Evolutionary conservation across 2,329 filamentous ascomycete genomes (phyloP), one percentile per base, ranked within the genome.

Genomic region (Plenodomus lindquistii): DNA sequence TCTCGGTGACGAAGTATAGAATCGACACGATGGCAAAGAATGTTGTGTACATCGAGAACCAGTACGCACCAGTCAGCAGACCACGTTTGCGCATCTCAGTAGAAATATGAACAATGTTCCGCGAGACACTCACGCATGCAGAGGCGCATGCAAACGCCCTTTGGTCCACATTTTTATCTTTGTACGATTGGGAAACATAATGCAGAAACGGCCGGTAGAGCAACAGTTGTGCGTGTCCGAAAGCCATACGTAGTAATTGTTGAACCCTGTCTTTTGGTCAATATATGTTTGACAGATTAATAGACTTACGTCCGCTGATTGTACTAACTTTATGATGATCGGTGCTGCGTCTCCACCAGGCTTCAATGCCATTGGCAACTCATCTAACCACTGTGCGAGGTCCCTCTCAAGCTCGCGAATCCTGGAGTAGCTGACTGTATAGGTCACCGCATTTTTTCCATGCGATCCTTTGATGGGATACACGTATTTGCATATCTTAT

Each of bases 11-110:
- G 65, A 88, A 93, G 65, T 90, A 94, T 1, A 93, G 79, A 38
- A 94, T 77, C 0, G 89, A 89, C 24, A 94, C 76, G 24, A 93
- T 87, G 13, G 88, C 86, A 66, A 91, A 92, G 73, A 91, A 92
- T 15, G 89, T 87, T 2, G 88, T 91, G 66, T 91, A 93, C 66
- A 93, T 84, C 58, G 89, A 88, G 65, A 93, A 93, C 89, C 89
- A 94, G 70, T 91, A 92, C 0, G 89, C 87, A 1, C 89, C 90
- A 53, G 87, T 86, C n/a, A 94, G 77, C 6, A 90, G 77, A 3
- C 86, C 83, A 62, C 87, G 83, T 65, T 85, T 86, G 57, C 87
- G 85, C 77, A 92, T 92, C 63, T 91, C 87, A 18, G 85, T 81
- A 4, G 86, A 87, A 49, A 93, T 90, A 63, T 92, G 88, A 27